Conservation (phyloP, 345 rosid species). For the Toxicodendron radicans region DNA sequence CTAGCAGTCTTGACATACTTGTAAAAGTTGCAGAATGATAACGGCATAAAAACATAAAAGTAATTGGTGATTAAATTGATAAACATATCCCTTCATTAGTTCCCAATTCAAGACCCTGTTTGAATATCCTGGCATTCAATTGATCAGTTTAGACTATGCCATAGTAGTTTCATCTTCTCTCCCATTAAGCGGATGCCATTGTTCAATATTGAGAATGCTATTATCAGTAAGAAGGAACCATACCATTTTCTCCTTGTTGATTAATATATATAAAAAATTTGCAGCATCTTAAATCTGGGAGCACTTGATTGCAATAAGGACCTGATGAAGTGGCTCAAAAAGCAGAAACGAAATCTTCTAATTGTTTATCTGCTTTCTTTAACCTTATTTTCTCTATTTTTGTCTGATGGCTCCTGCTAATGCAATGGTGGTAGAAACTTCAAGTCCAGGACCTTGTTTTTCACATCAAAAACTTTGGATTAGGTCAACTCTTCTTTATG, state of each 20-base stretch:
- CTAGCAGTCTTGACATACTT: neutral
- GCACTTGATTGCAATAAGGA: neutral
- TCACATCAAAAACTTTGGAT: too few species aligned
- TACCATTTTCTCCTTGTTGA: too few species aligned
- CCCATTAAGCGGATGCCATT: too few species aligned
- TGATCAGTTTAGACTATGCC: neutral
- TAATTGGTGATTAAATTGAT: neutral
- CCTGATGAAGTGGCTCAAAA: neutral
- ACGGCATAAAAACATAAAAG: neutral
- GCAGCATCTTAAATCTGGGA: neutral
- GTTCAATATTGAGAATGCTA: too few species aligned
- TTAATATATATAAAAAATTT: neutral
- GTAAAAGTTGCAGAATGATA: neutral
- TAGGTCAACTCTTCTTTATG: neutral
- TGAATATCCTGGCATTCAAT: neutral
- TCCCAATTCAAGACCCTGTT: neutral
- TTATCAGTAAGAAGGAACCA: too few species aligned
- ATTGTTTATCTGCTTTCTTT: too few species aligned
- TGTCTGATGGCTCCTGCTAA: neutral
- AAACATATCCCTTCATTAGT: neutral
- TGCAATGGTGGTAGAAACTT: neutral
- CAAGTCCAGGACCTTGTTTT: too few species aligned
- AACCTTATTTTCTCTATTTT: neutral
- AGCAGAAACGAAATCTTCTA: neutral
- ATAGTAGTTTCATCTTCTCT: too few species aligned